Base-by-base conservation (phyloP, 352 stramenopile species). In the Phytophthora pinifolia region DNA sequence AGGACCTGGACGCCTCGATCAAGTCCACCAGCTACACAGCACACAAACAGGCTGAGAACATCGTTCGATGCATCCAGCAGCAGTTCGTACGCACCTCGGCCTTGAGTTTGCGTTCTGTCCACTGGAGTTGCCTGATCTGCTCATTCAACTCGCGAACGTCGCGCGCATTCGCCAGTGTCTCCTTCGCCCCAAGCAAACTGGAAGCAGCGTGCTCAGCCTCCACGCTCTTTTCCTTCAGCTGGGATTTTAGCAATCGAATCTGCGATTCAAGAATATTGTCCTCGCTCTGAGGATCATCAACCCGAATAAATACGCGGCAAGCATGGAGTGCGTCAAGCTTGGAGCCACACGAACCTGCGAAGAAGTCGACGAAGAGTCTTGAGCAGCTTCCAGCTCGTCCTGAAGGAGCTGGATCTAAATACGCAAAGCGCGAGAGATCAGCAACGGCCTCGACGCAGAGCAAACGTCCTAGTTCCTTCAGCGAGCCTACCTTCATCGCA, bases 171-270 rank as follows among this genome's bases (percentile, higher is more conserved):
- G 89, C 65, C 12, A 91, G 15, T 0, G 69, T 79, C 14, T 83
- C 57, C 35, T 71, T 62, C 1, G 76, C 80, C 34, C 81, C 67
- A 46, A 71, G 49, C 30, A 88, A 62, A 9, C 49, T 80, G 8
- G 70, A 67, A 38, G 67, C 65, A 9, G 61, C 65, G 9, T 76
- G 63, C 13, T 86, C 61, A 27, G 81, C 69, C 17, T 81, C 51
- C 18, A 84, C 53, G 13, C 67, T 81, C 43, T 91, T 85, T 27
- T 91, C 65, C 35, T 68, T 72, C n/a, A 93, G 48, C 46, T 87
- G 72, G 15, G 66, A 67, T 58, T 88, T 64, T 29, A 89, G 54
- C 43, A 90, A 67, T 44, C 77, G 68, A 45, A 93, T 69, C 62
- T 88, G 79, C 18, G 78, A 81, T 77, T 84, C 67, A 42, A 83